Base-by-base conservation (phyloP, 352 stramenopile species). In the Aphanomyces stellatus region DNA sequence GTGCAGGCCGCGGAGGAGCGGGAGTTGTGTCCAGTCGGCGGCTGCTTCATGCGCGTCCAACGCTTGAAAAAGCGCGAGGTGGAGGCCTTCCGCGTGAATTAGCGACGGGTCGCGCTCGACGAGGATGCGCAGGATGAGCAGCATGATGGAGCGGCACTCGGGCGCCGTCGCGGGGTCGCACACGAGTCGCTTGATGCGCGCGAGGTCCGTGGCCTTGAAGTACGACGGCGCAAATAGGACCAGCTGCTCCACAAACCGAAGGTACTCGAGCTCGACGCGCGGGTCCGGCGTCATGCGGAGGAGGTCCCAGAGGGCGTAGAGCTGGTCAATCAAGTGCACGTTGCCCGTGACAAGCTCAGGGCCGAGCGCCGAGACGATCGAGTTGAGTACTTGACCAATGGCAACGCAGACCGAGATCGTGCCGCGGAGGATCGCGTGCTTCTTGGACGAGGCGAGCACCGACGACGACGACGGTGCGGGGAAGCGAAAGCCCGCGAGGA, bases 211-310 rank as follows among this genome's bases (percentile, higher is more conserved):
- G n/a, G 17, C 48, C 10, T 51, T 65, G 65, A 93, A 89, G 19
- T 79, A 74, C 10, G 72, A 72, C 0, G 87, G 87, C 25, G 81
- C 81, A 56, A 93, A 91, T 35, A 93, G 81, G 0, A 91, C 81
- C 4, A 95, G 72, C 77, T 95, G 87, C 69, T 93, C 81, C 34
- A 93, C 65, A 30, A 92, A 93, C 51, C 80, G 83, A 35, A 91
- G 77, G 51, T 85, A 91, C 62, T 91, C 83, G 22, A 90, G 72
- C 53, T 93, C 83, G 3, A 93, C 70, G 15, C 82, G 78, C n/a
- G 80, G 64, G 27, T 93, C 81, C 10, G 78, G 76, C 62, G 87
- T 74, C 34, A 87, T 74, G 19, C 87, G 84, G 25, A 95, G 73
- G 49, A 93, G 46, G 27, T 73, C 76, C 82, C 82, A 95, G 25